Evolutionary conservation across 2,329 filamentous ascomycete genomes (phyloP).

Genomic region (Penicillium sumatraense): DNA sequence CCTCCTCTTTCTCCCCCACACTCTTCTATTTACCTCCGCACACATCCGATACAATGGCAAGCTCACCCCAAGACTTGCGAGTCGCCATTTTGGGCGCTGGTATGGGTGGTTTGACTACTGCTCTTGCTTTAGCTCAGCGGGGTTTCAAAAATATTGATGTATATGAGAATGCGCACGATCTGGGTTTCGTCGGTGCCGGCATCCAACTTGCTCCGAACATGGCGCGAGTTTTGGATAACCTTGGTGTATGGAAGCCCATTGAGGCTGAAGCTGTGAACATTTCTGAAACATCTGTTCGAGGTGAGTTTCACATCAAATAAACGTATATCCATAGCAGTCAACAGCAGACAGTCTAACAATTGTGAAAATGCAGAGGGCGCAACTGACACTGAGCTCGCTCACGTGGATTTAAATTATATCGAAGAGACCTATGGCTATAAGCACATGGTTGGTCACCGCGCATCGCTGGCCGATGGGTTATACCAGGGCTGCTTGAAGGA

Average conservation of each 20-base stretch:
- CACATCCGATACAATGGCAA: conserved; percentile 25
- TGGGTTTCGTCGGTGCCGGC: conserved; percentile 82
- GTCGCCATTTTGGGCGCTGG: conserved; percentile 59
- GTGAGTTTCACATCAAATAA: conserved; percentile 44
- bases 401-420: conserved; percentile 72
- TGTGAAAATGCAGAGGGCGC: conserved; percentile 62
- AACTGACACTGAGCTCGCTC: conserved; percentile 69
- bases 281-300: conserved; percentile 72
- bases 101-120: conserved; percentile 77
- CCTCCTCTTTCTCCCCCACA: not conserved
- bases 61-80: conserved; percentile 39
- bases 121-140: conserved; percentile 74
- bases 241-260: conserved; percentile 75
- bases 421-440: conserved; percentile 71
- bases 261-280: conserved; percentile 72
- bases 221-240: conserved; percentile 71
- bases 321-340: not conserved
- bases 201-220: conserved; percentile 86
- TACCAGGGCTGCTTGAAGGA: conserved; percentile 72
- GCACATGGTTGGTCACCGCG: conserved; percentile 79
- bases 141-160: conserved; percentile 76
- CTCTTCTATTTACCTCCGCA: conserved; percentile 8
- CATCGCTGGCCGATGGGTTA: conserved; percentile 70
- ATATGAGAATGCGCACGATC: conserved; percentile 72
- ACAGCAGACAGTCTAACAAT: conserved; percentile 9